Evolutionary conservation across 176 grass and related monocot genomes (phyloP).

Genomic region (Zoysia japonica): DNA sequence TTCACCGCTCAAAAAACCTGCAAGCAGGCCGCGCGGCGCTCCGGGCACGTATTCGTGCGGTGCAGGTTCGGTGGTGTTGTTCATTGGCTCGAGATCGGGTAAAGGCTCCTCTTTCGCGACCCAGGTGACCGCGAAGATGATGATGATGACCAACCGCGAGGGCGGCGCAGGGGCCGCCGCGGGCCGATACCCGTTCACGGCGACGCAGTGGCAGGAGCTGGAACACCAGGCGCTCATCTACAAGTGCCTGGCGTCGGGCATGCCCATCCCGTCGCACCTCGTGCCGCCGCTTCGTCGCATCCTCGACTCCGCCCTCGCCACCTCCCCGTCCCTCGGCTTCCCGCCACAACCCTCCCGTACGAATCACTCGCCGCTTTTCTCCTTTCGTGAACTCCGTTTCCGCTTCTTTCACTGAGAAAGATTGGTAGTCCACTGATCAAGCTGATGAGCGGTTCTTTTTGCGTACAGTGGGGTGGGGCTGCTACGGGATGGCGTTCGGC

Average conservation of each 20-base stretch:
- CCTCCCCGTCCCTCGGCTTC: conserved; percentile 74
- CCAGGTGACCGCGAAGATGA: conserved; percentile 10
- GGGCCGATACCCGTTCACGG: conserved; percentile 74
- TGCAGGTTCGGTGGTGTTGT: too few species aligned
- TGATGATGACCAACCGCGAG: conserved; percentile 67
- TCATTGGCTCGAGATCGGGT: neutral
- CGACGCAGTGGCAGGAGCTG: conserved; percentile 95
- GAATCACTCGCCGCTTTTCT: neutral
- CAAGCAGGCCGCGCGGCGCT: too few species aligned
- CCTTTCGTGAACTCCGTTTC: too few species aligned
- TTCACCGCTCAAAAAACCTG: neutral
- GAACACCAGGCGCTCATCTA: conserved; percentile 96
- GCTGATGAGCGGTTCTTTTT: neutral
- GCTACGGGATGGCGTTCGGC: conserved; percentile 72
- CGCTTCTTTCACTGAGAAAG: neutral
- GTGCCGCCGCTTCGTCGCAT: conserved; percentile 79
- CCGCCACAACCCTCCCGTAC: conserved; percentile 68
- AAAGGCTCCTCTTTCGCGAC: neutral
- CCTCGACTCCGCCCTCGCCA: conserved; percentile 68
- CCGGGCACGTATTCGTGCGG: too few species aligned
- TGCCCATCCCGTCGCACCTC: conserved; percentile 82
- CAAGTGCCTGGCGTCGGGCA: conserved; percentile 88
- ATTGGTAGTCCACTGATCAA: neutral
- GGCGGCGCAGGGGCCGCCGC: conserved; percentile 23
- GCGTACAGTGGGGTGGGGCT: conserved; percentile 72